Evolutionary conservation across 2,329 filamentous ascomycete species (phyloP), one percentile per base, ranked within the genome.

Genomic region (Fusarium napiforme): DNA sequence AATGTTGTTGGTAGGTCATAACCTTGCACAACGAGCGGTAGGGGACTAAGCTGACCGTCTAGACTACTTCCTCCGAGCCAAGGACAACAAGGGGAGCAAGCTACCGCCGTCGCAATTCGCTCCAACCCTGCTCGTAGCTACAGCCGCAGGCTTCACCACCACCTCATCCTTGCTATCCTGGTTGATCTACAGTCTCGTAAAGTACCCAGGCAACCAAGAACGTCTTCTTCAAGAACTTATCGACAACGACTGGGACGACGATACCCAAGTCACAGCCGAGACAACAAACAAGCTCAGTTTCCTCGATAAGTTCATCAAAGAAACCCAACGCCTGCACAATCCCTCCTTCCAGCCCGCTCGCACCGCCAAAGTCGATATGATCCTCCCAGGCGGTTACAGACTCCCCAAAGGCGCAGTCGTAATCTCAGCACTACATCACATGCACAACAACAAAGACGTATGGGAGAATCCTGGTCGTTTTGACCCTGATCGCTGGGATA

Each of bases 281-380:
- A 69, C 85, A 7, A 85, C 84, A 0, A 79, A 84, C 49, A 80
- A 82, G 45, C 82, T 91, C 2, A 74, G 79, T 1, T 90, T 86
- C 78, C 83, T 89, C 4, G 88, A 90, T 76, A 85, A 86, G 42
- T 89, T 86, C 78, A 81, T 91, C 82, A 91, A 91, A 77, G 89
- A 91, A 76, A 88, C 85, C 0, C 88, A 89, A 72, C 85, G 89
- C 5, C 81, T 83, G 2, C 89, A 91, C 81, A 91, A 89, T 77
- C 87, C 89, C 0, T 88, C 87, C 0, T 91, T 87, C 81, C 89
- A 91, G 73, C 87, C 90, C 0, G 89, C 82, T 2, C 88, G 90
- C n/a, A 91, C 87, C 0, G 82, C 89, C 4, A 87, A 86, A 70
- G 79, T 81, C 4, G 89, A 91, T 74, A 79, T 89, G 61, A 83